Base-by-base conservation (phyloP, 1,139 yeast genomes). In the Pichia inconspicua region DNA sequence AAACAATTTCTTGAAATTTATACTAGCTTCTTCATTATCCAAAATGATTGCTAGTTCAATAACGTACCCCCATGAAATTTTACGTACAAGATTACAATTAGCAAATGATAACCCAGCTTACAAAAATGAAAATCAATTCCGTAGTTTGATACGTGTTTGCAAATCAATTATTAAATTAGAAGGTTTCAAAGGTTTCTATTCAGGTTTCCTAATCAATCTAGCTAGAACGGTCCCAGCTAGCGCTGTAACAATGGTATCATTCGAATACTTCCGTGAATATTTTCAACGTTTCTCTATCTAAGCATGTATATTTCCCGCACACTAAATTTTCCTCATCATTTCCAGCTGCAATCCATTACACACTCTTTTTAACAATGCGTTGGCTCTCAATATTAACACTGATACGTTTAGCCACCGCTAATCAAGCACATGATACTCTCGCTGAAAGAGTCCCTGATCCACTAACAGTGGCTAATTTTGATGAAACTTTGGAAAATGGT, bases 41-140 rank as follows among this genome's bases (percentile, higher is more conserved):
- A 92, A 92, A 64, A 85, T 90, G 83, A 73, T 84, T 47, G 98
- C 98, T 3, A 83, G 95, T 47, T 74, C 89, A 2, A 73, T 88
- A 48, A 90, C 98, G 0, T 92, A 92, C 61, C 98, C 98, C 1
- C 99, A 92, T 68, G 99, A 92, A 65, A 92, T 92, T 40, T 72
- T 94, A 45, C 76, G 99, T 58, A 90, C 98, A 5, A 75, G 97
- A 60, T 77, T 89, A 77, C 98, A 92, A 68, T 78, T 85, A 41
- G 55, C 54, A 15, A 39, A 35, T 53, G 11, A 45, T 53, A 6
- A 53, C 48, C 35, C 42, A 47, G 5, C 40, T 47, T 25, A 17
- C 14, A 25, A 45, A 39, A 39, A 51, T 12, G 55, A 58, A 48
- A 49, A 56, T 43, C 52, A 55, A 50, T 12, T 54, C 42, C 15